Evolutionary conservation across 2,329 filamentous ascomycete species (phyloP), one percentile per base, ranked within the genome.

Genomic region (Colletotrichum endophyticum): DNA sequence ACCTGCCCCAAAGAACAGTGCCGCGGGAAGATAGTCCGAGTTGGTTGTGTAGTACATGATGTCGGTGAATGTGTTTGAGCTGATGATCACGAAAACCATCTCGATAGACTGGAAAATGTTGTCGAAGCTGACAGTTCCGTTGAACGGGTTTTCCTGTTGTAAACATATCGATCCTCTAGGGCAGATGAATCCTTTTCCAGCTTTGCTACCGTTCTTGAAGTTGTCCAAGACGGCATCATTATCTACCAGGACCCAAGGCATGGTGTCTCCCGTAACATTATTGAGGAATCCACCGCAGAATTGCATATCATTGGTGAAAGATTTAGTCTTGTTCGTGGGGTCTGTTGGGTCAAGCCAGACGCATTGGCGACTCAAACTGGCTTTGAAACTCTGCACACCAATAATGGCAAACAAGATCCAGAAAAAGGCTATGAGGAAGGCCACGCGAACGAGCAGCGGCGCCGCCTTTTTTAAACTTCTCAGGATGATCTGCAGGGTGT

Each of bases 321-420:
- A 87, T 9, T 88, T 86, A 11, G 85, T 84, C 34, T 91, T 81
- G 66, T 88, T 93, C 78, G 84, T 88, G 81, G 86, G 93, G 68
- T 93, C 87, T 6, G 81, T 77, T 7, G 93, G 93, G 78, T 95
- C 93, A 67, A 94, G 85, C 94, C 94, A 97, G 34, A 95, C 92
- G 82, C 95, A 97, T 78, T 92, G 93, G 64, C 95, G 93, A 79
- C 91, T 92, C 28, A 96, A 85, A 83, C 95, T 96, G 11, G 94
- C 93, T 85, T 96, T 96, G 87, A 99, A 99, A 85, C 95, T 98
- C 84, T 99, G 98, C 27, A 99, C 94, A 8, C 97, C 98, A 75
- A 99, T 93, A 78, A 99, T 98, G 49, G 96, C 97, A 86, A 99
- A 99, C 13, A 99, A 87, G 57, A 99, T 90, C 97, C 97, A 99